Evolutionary conservation across 805 yeast species (phyloP), one percentile per base, ranked within the genome.

Genomic region (Nakazawaea populi): DNA sequence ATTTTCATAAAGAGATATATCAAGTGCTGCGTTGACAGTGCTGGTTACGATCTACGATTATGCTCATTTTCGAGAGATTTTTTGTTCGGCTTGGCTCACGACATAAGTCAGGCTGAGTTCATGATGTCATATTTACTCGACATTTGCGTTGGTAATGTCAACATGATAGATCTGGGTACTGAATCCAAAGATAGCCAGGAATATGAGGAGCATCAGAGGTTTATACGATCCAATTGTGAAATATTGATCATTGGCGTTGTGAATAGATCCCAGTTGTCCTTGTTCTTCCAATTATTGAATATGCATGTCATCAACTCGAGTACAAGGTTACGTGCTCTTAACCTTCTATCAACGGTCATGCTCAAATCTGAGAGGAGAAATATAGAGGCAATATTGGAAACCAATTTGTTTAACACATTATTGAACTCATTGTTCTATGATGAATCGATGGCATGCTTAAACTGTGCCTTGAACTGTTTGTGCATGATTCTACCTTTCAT

Each of bases 11-110:
- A 68, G 31, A 68, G 74, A 36, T 74, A 79, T 52, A 58, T 74
- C 10, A 66, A 67, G 10, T 77, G 79, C 0, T 82, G 85, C 0
- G 66, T 82, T 4, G 83, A 83, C 56, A 78, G 85, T 36, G 82
- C 85, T 0, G 84, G 87, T 2, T 68, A 65, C 48, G 73, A 70
- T 49, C 56, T 70, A n/a, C 59, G 58, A 6, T 66, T 76, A 1
- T 74, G 69, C 2, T 53, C 55, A 27, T 58, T 62, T 6, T 51
- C 71, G n/a, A 55, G 65, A 11, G 57, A 60, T 8, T 65, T 71
- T 39, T 42, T 71, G 27, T 42, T 54, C 34, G 53, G 59, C 11
- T 57, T 70, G 10, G 53, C 66, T 51, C 52, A 57, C 8, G 57
- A 37, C n/a, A 34, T 48, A 4, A 10, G 47, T 8, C 54, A 49